Conservation (phyloP, 2,329 filamentous ascomycete species). For the Dothiorella sarmentorum region DNA sequence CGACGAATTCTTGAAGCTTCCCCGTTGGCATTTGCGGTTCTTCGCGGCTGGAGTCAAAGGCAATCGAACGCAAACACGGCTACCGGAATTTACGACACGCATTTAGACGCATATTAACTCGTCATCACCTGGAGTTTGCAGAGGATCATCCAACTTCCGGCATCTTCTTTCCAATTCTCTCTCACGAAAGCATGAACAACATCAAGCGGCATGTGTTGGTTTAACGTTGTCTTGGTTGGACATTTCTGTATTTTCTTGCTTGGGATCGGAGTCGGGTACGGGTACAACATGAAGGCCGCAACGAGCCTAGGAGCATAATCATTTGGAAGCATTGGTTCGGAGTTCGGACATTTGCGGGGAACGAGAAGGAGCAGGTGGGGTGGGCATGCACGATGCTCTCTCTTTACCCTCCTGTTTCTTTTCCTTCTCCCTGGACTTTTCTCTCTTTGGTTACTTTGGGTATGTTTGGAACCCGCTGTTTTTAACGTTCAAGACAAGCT, state of each 20-base stretch:
- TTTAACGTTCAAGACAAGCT: background rate
- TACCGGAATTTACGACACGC: background rate
- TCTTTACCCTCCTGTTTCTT: background rate
- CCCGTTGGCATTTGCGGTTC: background rate
- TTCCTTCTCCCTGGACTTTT: background rate
- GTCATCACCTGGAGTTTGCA: background rate
- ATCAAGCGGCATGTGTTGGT: background rate
- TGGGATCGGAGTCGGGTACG: background rate
- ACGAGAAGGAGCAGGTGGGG: background rate
- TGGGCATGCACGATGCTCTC: background rate
- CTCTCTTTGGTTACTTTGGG: background rate
- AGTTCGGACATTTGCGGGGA: background rate
- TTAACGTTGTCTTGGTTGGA: background rate
- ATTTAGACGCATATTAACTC: background rate
- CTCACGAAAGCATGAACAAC: background rate
- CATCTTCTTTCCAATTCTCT: background rate
- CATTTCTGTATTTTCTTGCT: background rate
- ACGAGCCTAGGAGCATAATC: background rate
- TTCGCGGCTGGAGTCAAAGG: background rate
- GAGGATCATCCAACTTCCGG: background rate
- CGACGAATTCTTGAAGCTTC: background rate
- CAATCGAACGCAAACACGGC: background rate
- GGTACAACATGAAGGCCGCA: background rate
- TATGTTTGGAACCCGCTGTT: background rate
- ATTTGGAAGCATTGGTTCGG: background rate